These are phyloP conservation scores for Hippophae tibetana DNA, from an alignment of 306 rosid genomes.

Conservation along the genomic window DNA sequence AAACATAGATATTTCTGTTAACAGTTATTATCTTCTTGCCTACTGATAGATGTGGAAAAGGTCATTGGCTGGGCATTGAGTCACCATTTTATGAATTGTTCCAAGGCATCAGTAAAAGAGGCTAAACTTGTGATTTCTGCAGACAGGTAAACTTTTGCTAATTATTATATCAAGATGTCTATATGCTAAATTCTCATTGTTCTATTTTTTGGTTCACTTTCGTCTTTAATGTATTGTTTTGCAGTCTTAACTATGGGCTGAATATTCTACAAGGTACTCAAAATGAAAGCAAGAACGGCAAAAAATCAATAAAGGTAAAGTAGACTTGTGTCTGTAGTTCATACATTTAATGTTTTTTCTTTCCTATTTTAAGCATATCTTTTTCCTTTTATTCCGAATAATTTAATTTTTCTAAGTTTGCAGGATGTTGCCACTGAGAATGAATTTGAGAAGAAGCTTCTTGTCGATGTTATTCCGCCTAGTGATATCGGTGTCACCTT, in stretches of 20 bases:
- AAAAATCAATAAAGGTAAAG: slow-evolving; percentile 74
- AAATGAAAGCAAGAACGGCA: slow-evolving; percentile 59
- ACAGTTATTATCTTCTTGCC: background rate
- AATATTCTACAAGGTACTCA: slow-evolving; percentile 62
- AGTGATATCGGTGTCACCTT: slow-evolving; percentile 85
- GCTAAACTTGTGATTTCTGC: slow-evolving; percentile 52
- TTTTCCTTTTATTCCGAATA: background rate
- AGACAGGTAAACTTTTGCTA: slow-evolving; percentile 41
- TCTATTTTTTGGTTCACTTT: slow-evolving; percentile 11
- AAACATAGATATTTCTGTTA: slow-evolving; percentile 7
- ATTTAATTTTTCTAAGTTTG: slow-evolving; percentile 4
- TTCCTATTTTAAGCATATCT: background rate
- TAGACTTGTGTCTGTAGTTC: background rate
- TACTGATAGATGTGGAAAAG: slow-evolving; percentile 62
- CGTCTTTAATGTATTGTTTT: slow-evolving; percentile 19
- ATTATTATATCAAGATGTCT: slow-evolving; percentile 8
- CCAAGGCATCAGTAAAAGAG: slow-evolving; percentile 42
- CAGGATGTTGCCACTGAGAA: slow-evolving; percentile 95
- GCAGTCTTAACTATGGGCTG: slow-evolving; percentile 71
- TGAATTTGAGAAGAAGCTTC: slow-evolving; percentile 87
- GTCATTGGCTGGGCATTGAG: slow-evolving; percentile 83
- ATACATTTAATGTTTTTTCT: background rate
- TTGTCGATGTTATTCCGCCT: slow-evolving; percentile 87
- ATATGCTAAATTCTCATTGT: background rate
- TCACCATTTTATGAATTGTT: slow-evolving; percentile 52